These are phyloP conservation scores for Boletus rubropictus DNA, from an alignment of 768 basidiomycete genomes.

Conservation along the genomic window DNA sequence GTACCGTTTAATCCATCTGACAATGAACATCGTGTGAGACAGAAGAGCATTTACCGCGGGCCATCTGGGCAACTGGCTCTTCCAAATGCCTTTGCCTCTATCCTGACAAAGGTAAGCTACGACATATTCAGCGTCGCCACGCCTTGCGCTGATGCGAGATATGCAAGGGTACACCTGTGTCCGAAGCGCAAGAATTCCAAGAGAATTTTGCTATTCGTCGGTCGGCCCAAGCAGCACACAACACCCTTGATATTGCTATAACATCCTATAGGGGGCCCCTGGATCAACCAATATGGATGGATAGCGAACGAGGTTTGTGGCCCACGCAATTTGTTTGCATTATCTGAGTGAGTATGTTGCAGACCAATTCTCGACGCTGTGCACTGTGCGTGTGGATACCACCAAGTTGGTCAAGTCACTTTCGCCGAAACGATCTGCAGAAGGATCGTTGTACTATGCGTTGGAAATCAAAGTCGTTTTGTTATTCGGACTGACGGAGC, in stretches of 20 bases:
- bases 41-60: conserved; percentile 28
- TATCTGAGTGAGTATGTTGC: neutral
- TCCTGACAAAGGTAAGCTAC: conserved; percentile 36
- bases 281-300: conserved; percentile 30
- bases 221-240: conserved; percentile 19
- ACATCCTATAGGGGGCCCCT: conserved; percentile 30
- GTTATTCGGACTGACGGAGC: conserved; percentile 48
- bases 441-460: conserved; percentile 24
- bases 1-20: conserved; percentile 32
- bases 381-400: conserved; percentile 31
- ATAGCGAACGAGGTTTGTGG: conserved; percentile 28
- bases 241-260: conserved; percentile 21
- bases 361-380: conserved; percentile 35
- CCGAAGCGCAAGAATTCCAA: conserved; percentile 41
- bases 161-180: conserved; percentile 40
- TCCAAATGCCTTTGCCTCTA: conserved; percentile 38
- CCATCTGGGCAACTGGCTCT: conserved; percentile 37
- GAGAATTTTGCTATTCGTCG: conserved; percentile 32
- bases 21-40: conserved; percentile 38
- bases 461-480: conserved; percentile 36
- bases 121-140: neutral
- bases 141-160: neutral
- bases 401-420: conserved; percentile 27
- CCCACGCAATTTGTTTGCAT: too few species aligned
- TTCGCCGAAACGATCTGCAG: conserved; percentile 13